A percentile compares a stretch with the other conserved stretches of the same genome.
These are phyloP conservation scores for Teratosphaeria zuluensis DNA, from an alignment of 2,329 filamentous ascomycete species.

Conservation along the genomic window DNA sequence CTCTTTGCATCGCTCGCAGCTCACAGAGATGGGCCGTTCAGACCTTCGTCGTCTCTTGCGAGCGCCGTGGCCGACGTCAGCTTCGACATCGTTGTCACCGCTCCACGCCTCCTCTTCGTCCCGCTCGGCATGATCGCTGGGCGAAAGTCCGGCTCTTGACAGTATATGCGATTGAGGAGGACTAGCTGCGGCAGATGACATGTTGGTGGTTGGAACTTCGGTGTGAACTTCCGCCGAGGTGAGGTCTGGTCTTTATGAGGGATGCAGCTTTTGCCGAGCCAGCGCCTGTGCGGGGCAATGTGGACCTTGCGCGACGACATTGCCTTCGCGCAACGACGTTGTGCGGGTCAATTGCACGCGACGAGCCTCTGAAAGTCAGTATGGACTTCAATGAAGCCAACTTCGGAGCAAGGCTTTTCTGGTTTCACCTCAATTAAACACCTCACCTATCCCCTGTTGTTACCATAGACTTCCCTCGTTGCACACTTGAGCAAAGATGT, in stretches of 20 bases:
- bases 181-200: constrained; percentile 1
- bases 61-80: constrained; percentile 24
- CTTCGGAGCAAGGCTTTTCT: neutral
- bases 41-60: constrained; percentile 39
- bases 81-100: constrained; percentile 28
- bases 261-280: neutral
- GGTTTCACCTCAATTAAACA: neutral
- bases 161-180: constrained; percentile 2
- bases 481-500: constrained; percentile 13
- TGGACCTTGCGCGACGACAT: neutral
- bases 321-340: neutral
- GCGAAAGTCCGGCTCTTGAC: constrained; percentile 12
- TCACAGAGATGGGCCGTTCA: constrained; percentile 38
- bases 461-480: neutral
- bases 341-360: neutral
- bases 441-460: too few species aligned
- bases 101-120: constrained; percentile 30
- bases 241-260: neutral
- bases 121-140: constrained; percentile 13
- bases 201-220: neutral
- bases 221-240: neutral
- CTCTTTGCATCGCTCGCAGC: constrained; percentile 68
- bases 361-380: neutral
- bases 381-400: neutral
- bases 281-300: neutral